Evolutionary conservation across 768 basidiomycete genomes (phyloP), one percentile per base, ranked within the genome.

Genomic region (Termitomyces sp.): DNA sequence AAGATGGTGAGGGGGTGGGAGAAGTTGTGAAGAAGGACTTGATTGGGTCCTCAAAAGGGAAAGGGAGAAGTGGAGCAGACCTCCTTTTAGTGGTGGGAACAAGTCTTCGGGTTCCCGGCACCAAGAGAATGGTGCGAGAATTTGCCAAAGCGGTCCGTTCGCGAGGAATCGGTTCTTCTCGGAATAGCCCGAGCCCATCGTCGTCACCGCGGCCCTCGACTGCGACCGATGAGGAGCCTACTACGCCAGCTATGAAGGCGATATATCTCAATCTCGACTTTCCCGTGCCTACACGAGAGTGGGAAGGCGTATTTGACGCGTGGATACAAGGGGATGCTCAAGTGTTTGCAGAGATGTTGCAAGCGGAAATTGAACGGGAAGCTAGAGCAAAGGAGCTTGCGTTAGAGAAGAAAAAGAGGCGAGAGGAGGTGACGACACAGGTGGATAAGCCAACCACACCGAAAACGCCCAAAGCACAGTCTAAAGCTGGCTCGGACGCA

Each of bases 271-370:
- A 96, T 72, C 74, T 91, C 43, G 93, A 96, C 63, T 93, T 93
- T 70, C 92, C 92, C 1, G 85, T 87, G 9, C 92, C 92, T 4
- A 86, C 86, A 8, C 80, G 89, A 57, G 92, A 94, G 64, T 96
- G 92, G 93, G 89, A 91, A 63, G 89, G 86, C 8, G 88, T 96
- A 3, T 96, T 97, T 66, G 94, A 97, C 73, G 83, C 84, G 43
- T 96, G 93, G 91, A 73, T 94, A 58, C 86, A 94, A 67, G 93
- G 94, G 1, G 94, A 96, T 69, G 88, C 91, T 2, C 95, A 97
- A 71, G 70, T 69, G 15, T 95, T 96, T 73, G 89, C 92, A 5
- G 74, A 75, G 43, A 70, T 85, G 61, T 70, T 92, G 62, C 79
- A 77, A 62, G 77, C 77, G 29, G 88, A 86, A 72, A 77, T 90